phyloP scores from a whole-genome alignment of 2,329 filamentous ascomycete genomes.

The Didymosphaeria variabile region DNA sequence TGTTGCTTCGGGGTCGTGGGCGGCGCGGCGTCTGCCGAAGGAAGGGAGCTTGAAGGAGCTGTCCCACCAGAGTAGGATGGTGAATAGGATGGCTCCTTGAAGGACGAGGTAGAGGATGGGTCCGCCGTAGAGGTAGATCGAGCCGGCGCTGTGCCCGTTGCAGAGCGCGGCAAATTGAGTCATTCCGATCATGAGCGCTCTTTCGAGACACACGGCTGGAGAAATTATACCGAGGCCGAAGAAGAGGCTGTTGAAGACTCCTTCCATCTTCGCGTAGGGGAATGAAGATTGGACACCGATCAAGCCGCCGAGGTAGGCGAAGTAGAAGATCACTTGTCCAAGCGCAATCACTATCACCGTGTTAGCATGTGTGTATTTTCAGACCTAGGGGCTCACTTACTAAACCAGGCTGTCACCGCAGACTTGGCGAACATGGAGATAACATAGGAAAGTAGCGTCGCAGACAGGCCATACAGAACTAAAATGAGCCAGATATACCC shows the following conservation, averaged over 20 bases:
- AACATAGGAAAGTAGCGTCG: constrained; percentile 78
- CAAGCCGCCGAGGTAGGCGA: constrained; percentile 52
- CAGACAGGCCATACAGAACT: constrained; percentile 79
- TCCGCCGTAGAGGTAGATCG: constrained; percentile 78
- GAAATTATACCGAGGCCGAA: constrained; percentile 36
- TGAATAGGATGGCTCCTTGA: constrained; percentile 75
- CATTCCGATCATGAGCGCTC: constrained; percentile 31
- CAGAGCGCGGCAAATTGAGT: constrained; percentile 77
- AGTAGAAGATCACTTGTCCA: constrained; percentile 67
- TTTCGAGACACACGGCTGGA: constrained; percentile 29
- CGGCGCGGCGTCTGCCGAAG: constrained; percentile 50
- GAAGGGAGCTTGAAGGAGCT: constrained; percentile 57
- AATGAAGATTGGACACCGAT: constrained; percentile 31
- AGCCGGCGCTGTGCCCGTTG: constrained; percentile 65
- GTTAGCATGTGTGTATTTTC: neutral
- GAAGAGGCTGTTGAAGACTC: constrained; percentile 30
- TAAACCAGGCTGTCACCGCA: constrained; percentile 72
- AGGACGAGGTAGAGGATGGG: constrained; percentile 82
- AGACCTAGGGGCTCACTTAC: neutral
- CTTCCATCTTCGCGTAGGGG: constrained; percentile 29
- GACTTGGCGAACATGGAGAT: constrained; percentile 80
- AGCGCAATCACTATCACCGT: constrained; percentile 73
- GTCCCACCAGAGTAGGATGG: constrained; percentile 66
- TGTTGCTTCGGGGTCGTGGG: constrained; percentile 60
- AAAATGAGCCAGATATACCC: constrained; percentile 83